These are phyloP conservation scores for Chrysanthemum lavandulifolium DNA, from an alignment of 129 eudicot species.

Conservation along the genomic window DNA sequence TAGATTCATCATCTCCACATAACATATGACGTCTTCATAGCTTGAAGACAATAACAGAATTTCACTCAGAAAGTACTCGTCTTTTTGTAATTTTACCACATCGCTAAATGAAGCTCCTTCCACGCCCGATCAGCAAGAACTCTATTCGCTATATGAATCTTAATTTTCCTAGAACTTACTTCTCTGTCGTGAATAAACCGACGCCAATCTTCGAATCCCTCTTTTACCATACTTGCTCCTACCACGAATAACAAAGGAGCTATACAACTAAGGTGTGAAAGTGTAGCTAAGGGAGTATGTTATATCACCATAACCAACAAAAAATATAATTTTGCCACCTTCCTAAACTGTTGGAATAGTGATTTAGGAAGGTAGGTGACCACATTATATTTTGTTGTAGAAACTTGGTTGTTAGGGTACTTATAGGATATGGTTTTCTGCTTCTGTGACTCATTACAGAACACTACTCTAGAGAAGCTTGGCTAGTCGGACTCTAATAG, in stretches of 20 bases:
- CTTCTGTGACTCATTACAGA: constrained; percentile 37
- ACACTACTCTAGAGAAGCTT: constrained; percentile 41
- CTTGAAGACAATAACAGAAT: constrained; percentile 47
- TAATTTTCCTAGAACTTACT: too few relatives aligned
- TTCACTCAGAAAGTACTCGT: constrained; percentile 51
- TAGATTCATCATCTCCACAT: constrained; percentile 1
- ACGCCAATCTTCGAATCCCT: too few relatives aligned
- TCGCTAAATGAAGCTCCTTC: constrained; percentile 46
- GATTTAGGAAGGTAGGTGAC: constrained; percentile 48
- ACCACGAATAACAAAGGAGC: constrained; percentile 52
- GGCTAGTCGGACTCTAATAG: background rate
- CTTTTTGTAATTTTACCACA: constrained; percentile 43
- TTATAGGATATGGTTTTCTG: constrained; percentile 43
- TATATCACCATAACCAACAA: constrained; percentile 48
- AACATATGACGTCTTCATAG: constrained; percentile 53
- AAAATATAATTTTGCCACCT: constrained; percentile 54
- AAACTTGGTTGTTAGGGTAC: constrained; percentile 37
- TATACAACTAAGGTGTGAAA: constrained; percentile 40
- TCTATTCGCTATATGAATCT: too few relatives aligned
- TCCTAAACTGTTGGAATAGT: constrained; percentile 51
- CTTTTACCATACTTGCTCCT: constrained; percentile 51
- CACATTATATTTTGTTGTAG: constrained; percentile 51
- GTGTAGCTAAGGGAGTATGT: constrained; percentile 43
- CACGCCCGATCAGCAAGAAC: constrained; percentile 24
- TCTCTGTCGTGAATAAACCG: too few relatives aligned